Conservation (phyloP, 345 rosid species). For the Arabis alpina region DNA sequence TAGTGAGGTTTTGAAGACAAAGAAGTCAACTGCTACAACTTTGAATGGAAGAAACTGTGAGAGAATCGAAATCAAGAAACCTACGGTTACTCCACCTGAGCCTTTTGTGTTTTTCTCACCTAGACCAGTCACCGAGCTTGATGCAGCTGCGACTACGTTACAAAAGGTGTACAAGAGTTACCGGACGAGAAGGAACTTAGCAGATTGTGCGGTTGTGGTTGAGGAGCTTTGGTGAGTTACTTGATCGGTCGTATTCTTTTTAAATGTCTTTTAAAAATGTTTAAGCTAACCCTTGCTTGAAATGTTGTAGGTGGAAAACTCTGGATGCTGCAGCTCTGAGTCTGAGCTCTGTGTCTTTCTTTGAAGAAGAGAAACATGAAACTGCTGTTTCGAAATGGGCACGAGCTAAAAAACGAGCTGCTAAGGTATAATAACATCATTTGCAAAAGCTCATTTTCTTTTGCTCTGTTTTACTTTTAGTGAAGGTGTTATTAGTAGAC, state of each 20-base stretch:
- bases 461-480: not conserved
- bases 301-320: slow-evolving; percentile 62
- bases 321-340: slow-evolving; percentile 62
- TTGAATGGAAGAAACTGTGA: slow-evolving; percentile 40
- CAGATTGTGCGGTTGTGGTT: slow-evolving; percentile 71
- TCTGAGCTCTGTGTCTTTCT: slow-evolving; percentile 62
- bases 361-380: slow-evolving; percentile 59
- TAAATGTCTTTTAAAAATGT: slow-evolving; percentile 7
- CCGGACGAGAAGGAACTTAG: slow-evolving; percentile 81
- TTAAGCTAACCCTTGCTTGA: slow-evolving; percentile 15
- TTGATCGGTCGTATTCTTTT: not conserved
- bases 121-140: slow-evolving; percentile 60
- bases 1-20: slow-evolving; percentile 9
- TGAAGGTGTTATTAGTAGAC: slow-evolving; percentile 1
- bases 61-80: slow-evolving; percentile 48
- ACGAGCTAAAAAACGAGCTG: slow-evolving; percentile 64
- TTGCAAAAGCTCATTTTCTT: not conserved
- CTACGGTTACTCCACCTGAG: slow-evolving; percentile 50
- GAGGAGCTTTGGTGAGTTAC: slow-evolving; percentile 73
- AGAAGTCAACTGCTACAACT: slow-evolving; percentile 33
- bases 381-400: slow-evolving; percentile 65
- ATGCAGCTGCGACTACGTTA: slow-evolving; percentile 76
- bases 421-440: slow-evolving; percentile 54
- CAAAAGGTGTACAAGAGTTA: slow-evolving; percentile 94
- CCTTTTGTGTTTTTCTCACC: slow-evolving; percentile 59